Percentiles rank a stretch among this genome's conserved stretches.
These are phyloP conservation scores for Debaryomyces coudertii DNA, from an alignment of 1,139 yeast genomes.

Conservation along the genomic window DNA sequence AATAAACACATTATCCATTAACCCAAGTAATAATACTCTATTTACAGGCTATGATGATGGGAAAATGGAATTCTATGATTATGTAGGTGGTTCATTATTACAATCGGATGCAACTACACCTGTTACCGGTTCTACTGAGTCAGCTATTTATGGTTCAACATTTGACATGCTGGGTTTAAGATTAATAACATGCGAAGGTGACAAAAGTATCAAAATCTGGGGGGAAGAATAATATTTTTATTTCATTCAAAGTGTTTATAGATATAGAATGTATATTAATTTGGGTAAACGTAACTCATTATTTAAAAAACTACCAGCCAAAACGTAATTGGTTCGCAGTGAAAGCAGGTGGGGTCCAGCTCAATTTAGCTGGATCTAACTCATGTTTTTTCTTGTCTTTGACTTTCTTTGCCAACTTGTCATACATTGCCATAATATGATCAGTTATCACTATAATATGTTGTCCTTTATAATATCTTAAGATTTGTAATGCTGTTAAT, in stretches of 20 bases:
- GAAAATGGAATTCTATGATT: constrained; percentile 74
- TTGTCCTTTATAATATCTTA: constrained; percentile 93
- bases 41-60: constrained; percentile 91
- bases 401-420: constrained; percentile 60
- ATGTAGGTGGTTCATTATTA: constrained; percentile 65
- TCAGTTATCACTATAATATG: constrained; percentile 92
- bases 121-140: constrained; percentile 69
- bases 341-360: constrained; percentile 96
- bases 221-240: constrained; percentile 39
- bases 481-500: constrained; percentile 83
- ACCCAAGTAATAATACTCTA: constrained; percentile 62
- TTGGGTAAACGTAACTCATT: constrained; percentile 12
- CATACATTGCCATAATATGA: constrained; percentile 76
- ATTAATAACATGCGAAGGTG: constrained; percentile 85
- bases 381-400: constrained; percentile 72
- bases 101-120: constrained; percentile 58
- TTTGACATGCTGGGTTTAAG: constrained; percentile 84
- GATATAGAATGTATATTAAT: neutral
- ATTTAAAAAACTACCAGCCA: constrained; percentile 68
- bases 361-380: constrained; percentile 69
- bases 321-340: constrained; percentile 95
- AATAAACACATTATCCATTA: constrained; percentile 69
- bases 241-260: constrained; percentile 1
- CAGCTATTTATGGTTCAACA: constrained; percentile 69
- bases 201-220: constrained; percentile 89